Conservation (phyloP, 257 asterid genomes). For the Gynochthodes officinalis region DNA sequence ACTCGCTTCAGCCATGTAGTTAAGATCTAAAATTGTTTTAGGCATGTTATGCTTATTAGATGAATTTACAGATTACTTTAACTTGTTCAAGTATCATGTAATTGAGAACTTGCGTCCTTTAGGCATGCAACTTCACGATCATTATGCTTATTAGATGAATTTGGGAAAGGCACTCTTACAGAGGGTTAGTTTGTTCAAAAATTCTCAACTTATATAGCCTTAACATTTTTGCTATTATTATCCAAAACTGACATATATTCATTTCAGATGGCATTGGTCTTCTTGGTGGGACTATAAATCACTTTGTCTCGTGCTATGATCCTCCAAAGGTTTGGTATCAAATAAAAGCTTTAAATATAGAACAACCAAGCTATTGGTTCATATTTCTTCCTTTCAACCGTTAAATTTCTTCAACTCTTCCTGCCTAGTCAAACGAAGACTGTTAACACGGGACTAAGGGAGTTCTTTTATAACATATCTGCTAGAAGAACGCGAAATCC, state of each 20-base stretch:
- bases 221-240: conserved; percentile 13
- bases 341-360: neutral
- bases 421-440: neutral
- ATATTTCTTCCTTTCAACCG: neutral
- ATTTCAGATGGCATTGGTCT: conserved; percentile 95
- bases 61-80: conserved; percentile 46
- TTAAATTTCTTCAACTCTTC: neutral
- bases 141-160: conserved; percentile 89
- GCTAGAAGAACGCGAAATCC: neutral
- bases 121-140: conserved; percentile 93
- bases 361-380: neutral
- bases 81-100: neutral
- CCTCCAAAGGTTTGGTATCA: conserved; percentile 77
- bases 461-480: neutral
- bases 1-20: neutral
- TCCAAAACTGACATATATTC: conserved; percentile 27
- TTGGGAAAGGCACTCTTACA: conserved; percentile 96
- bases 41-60: conserved; percentile 93
- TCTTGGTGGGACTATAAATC: conserved; percentile 89
- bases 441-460: neutral
- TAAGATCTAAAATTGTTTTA: conserved; percentile 24
- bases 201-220: neutral
- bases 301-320: conserved; percentile 66
- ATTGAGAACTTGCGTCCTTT: conserved; percentile 20
- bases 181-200: conserved; percentile 58